A percentile compares a stretch with the other conserved stretches of the same genome.
Conservation (phyloP, 1,139 yeast species). For the Zygosaccharomyces pseudobailii region DNA sequence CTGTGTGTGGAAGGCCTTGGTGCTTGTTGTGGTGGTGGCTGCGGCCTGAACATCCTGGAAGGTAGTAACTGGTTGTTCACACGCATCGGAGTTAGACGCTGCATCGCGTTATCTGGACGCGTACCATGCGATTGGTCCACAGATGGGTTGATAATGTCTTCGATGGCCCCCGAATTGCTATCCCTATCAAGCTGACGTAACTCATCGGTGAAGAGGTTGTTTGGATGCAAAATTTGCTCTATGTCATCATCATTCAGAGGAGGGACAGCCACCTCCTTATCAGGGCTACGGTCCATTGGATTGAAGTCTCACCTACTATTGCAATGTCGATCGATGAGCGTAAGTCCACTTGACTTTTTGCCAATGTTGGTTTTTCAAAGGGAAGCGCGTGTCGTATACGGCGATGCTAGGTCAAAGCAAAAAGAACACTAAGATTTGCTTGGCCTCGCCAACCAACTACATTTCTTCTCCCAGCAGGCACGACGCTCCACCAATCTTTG, state of each 20-base stretch:
- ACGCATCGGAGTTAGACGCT: conserved; percentile 14
- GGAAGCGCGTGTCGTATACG: background rate
- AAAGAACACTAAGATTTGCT: background rate
- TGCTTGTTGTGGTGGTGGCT: conserved; percentile 7
- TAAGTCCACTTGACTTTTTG: background rate
- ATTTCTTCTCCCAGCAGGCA: too few relatives aligned
- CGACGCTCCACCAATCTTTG: too few relatives aligned
- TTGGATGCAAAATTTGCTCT: conserved; percentile 23
- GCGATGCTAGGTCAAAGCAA: background rate
- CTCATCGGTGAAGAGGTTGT: conserved; percentile 16
- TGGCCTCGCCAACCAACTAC: too few relatives aligned
- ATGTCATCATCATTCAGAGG: conserved; percentile 24
- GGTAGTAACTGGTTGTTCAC: conserved; percentile 11
- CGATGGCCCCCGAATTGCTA: conserved; percentile 17
- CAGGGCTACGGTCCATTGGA: conserved; percentile 1
- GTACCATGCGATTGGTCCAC: conserved; percentile 14
- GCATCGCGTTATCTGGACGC: conserved; percentile 11
- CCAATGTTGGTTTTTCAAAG: background rate
- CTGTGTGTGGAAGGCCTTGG: conserved; percentile 24
- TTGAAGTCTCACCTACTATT: background rate
- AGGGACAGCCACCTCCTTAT: conserved; percentile 5
- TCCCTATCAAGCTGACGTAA: conserved; percentile 11
- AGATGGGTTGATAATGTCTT: conserved; percentile 30
- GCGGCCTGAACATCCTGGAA: conserved; percentile 10
- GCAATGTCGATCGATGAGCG: background rate